Evolutionary conservation across 140 eudicot genomes (phyloP).

Genomic region (Anethum foeniculum): DNA sequence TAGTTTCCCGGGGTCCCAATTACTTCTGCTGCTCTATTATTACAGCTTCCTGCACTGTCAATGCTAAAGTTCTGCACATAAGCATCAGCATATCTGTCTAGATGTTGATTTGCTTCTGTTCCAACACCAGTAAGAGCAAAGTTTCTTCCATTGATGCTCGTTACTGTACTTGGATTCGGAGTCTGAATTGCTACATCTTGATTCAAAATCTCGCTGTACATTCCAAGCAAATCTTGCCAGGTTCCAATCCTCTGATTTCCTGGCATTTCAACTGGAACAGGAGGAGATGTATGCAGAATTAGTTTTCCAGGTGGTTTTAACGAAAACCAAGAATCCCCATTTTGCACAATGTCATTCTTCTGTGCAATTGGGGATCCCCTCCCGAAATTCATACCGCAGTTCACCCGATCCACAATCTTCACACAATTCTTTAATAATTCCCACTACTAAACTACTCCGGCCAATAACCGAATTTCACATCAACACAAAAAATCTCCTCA

Average conservation of each 20-base stretch:
- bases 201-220: conserved; percentile 37
- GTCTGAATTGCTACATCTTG: conserved; percentile 22
- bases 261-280: conserved; percentile 21
- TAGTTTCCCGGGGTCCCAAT: conserved; percentile 11
- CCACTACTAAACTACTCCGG: background rate
- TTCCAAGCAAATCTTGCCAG: conserved; percentile 53
- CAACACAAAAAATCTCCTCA: background rate
- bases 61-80: conserved; percentile 14
- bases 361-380: conserved; percentile 25
- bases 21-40: conserved; percentile 35
- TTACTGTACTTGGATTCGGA: conserved; percentile 7
- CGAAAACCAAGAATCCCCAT: conserved; percentile 31
- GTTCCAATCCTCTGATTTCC: conserved; percentile 24
- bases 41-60: conserved; percentile 31
- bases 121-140: conserved; percentile 6
- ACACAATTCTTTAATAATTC: background rate
- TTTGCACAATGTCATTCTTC: conserved; percentile 19
- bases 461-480: conserved; percentile 3
- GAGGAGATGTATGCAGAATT: conserved; percentile 17
- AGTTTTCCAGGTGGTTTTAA: conserved; percentile 37
- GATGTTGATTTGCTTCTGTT: background rate
- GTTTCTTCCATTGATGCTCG: background rate
- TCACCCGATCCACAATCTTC: conserved; percentile 12
- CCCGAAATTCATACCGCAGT: conserved; percentile 36
- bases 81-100: conserved; percentile 12